These are phyloP conservation scores for Scheffersomyces insectosa DNA, from an alignment of 1,139 yeast genomes.

Conservation along the genomic window DNA sequence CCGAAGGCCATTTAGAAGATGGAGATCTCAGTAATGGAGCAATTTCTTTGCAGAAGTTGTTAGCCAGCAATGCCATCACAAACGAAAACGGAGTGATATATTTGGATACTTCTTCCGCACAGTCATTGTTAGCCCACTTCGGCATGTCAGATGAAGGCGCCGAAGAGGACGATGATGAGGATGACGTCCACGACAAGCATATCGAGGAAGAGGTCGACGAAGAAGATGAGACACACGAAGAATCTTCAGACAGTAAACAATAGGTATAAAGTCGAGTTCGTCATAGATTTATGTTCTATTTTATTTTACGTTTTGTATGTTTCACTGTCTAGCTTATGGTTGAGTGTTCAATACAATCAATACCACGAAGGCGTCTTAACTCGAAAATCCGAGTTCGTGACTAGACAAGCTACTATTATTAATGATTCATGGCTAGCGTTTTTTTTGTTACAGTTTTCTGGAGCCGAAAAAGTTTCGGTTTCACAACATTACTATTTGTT, in stretches of 20 bases:
- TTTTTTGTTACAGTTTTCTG: background rate
- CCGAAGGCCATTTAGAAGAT: slow-evolving; percentile 21
- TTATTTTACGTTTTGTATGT: background rate
- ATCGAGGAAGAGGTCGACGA: slow-evolving; percentile 24
- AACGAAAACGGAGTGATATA: slow-evolving; percentile 59
- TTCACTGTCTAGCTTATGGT: background rate
- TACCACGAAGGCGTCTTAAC: background rate
- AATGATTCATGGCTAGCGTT: slow-evolving; percentile 1
- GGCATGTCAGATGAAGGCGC: slow-evolving; percentile 36
- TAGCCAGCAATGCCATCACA: slow-evolving; percentile 53
- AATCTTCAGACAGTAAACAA: slow-evolving; percentile 13
- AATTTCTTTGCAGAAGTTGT: slow-evolving; percentile 52
- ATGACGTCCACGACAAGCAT: slow-evolving; percentile 21
- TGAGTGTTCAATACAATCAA: slow-evolving; percentile 1
- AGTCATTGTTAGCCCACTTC: slow-evolving; percentile 50
- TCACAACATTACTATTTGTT: no score
- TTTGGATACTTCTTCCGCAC: slow-evolving; percentile 51
- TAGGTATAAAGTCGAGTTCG: slow-evolving; percentile 13
- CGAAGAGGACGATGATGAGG: slow-evolving; percentile 18
- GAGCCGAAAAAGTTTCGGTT: no score
- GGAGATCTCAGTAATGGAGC: slow-evolving; percentile 38
- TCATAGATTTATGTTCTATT: slow-evolving; percentile 1
- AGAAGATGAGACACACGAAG: slow-evolving; percentile 18
- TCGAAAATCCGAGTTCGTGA: background rate
- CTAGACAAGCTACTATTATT: background rate